Percentiles rank a stretch among this genome's conserved stretches.
Conservation (phyloP, 164 flowering plant species). For the Houttuynia cordata region DNA sequence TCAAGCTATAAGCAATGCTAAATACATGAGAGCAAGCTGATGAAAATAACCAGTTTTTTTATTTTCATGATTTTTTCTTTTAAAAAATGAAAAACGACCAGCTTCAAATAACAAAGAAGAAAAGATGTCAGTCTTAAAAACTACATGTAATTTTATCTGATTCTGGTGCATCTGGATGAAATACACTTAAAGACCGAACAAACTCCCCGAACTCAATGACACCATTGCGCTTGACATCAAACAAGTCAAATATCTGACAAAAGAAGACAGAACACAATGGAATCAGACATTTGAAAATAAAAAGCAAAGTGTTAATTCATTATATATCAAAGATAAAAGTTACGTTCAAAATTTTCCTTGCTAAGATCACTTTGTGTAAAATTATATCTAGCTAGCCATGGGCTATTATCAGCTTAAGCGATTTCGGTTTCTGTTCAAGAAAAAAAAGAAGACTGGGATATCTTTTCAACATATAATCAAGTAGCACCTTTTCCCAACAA, state of each 20-base stretch:
- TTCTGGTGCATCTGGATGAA: conserved; percentile 65
- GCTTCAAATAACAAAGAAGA: no score
- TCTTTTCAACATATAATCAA: no score
- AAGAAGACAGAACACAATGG: not conserved
- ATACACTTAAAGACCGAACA: conserved; percentile 63
- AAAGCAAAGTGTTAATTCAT: no score
- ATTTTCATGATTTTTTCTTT: no score
- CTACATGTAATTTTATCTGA: conserved; percentile 53
- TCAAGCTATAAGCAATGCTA: not conserved
- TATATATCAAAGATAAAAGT: no score
- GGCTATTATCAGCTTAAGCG: no score
- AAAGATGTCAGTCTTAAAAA: conserved; percentile 21
- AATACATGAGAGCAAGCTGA: not conserved
- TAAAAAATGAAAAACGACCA: no score
- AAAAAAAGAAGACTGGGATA: no score
- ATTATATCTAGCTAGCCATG: no score
- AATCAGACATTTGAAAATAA: not conserved
- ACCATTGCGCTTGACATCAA: conserved; percentile 72
- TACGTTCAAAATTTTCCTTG: not conserved
- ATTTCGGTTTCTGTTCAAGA: no score
- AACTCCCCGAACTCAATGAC: conserved; percentile 86
- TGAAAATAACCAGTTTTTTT: not conserved
- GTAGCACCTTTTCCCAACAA: no score
- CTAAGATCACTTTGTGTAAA: no score
- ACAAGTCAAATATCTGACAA: conserved; percentile 67